These are phyloP conservation scores for Salvia sclarea DNA, from an alignment of 305 asterid species.

Conservation along the genomic window DNA sequence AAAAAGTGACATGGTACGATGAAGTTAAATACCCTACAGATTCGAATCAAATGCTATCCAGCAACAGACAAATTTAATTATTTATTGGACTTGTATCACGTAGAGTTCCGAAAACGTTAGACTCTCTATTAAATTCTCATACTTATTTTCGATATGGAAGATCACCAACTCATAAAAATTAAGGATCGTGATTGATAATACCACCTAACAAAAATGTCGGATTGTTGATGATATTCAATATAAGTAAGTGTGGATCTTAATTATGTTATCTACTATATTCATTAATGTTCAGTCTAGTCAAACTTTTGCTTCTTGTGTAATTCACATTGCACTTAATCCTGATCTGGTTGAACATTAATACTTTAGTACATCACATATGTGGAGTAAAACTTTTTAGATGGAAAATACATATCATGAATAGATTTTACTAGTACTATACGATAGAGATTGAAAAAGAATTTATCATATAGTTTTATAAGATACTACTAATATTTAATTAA, in stretches of 20 bases:
- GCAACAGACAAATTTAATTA: neutral
- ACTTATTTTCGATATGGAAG: constrained; percentile 10
- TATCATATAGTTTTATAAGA: too few species aligned
- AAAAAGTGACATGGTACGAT: constrained; percentile 1
- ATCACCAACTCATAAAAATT: constrained; percentile 20
- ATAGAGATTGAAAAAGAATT: too few species aligned
- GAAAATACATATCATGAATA: too few species aligned
- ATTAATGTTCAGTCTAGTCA: constrained; percentile 23
- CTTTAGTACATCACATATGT: too few species aligned
- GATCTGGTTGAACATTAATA: neutral
- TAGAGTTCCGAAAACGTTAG: neutral
- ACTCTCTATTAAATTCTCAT: neutral
- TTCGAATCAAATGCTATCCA: neutral
- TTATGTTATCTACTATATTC: constrained; percentile 28
- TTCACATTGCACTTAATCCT: neutral
- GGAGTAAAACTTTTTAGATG: too few species aligned
- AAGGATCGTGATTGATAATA: constrained; percentile 4
- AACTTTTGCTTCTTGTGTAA: constrained; percentile 5
- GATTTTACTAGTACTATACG: too few species aligned
- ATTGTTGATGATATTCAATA: neutral
- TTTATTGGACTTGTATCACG: neutral
- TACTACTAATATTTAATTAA: too few species aligned
- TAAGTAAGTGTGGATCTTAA: constrained; percentile 1
- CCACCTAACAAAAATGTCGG: constrained; percentile 25
- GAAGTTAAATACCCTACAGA: neutral